Evolutionary conservation across 164 flowering plant genomes (phyloP), one percentile per base, ranked within the genome.

Genomic region (Saururus chinensis): DNA sequence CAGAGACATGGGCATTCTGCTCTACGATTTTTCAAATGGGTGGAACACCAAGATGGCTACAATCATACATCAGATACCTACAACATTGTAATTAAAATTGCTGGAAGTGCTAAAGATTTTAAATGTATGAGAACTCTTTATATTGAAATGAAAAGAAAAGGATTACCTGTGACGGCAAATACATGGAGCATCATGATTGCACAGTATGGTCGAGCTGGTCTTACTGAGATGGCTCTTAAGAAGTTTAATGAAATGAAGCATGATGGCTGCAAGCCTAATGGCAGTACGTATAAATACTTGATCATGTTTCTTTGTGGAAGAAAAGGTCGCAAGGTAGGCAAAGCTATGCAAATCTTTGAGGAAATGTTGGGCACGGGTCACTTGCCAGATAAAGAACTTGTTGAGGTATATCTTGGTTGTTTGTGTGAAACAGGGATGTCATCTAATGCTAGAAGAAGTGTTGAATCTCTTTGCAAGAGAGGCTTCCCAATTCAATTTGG

Each of bases 121-220:
- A 80, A 74, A 68, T 77, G 79, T 70, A 92, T 89, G 98, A 83
- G 90, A 74, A 70, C 54, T 57, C 83, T 92, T 10, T 83, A 78
- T 60, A 66, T 40, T 54, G 96, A 92, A 69, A 89, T 89, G 96
- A 80, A 74, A 73, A 86, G 96, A 74, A 80, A 71, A 40, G 75
- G 84, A 2, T 70, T 16, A 68, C 25, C 61, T 21, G 54, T 77
- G 60, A 79, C 91, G 60, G 63, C 92, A 40, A 80, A 92, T 63
- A 86, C 96, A 58, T 92, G 95, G 96, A 82, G 87, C 64, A 87
- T 92, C 75, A 84, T 87, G 87, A 82, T 92, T 53, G 71, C 85
- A 79, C 84, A 77, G 61, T 87, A 86, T 62, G 96, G 89, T 48
- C 76, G 92, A 68, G 81, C 76, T 8, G 96, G 98, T 16, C 72